These are phyloP conservation scores for Botrytis galanthina DNA, from an alignment of 2,329 filamentous ascomycete genomes.

Conservation along the genomic window DNA sequence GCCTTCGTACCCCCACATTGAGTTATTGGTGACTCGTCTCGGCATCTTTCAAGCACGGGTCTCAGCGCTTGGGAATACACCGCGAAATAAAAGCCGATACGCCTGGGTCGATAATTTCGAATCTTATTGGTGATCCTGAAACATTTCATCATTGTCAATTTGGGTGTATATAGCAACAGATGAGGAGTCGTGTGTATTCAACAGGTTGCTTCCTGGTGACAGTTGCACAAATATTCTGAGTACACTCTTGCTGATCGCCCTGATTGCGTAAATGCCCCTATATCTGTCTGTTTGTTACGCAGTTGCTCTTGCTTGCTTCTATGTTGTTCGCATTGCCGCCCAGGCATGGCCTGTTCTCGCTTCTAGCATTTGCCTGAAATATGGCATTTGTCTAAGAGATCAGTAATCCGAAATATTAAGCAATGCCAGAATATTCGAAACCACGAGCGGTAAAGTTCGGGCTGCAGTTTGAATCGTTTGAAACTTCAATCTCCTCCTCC, in stretches of 20 bases:
- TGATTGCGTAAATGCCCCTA: too few species aligned
- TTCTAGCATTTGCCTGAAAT: neutral
- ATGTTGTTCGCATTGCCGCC: neutral
- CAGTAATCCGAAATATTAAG: neutral
- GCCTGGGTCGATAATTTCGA: neutral
- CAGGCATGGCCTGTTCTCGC: neutral
- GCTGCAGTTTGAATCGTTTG: neutral
- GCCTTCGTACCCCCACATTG: neutral
- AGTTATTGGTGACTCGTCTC: neutral
- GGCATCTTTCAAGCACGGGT: neutral
- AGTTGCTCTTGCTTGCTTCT: neutral
- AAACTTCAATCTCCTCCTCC: neutral
- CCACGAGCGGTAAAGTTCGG: neutral
- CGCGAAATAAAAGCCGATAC: neutral
- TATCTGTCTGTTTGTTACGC: neutral
- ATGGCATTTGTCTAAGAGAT: too few species aligned
- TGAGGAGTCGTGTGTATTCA: neutral
- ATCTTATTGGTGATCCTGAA: neutral
- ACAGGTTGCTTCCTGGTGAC: neutral
- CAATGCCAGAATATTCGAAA: neutral
- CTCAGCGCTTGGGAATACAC: neutral
- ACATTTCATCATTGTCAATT: neutral
- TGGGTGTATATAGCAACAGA: neutral
- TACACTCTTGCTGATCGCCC: neutral
- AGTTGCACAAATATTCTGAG: neutral